Conservation (phyloP, 2,329 filamentous ascomycete genomes). For the Penicillium sp. region DNA sequence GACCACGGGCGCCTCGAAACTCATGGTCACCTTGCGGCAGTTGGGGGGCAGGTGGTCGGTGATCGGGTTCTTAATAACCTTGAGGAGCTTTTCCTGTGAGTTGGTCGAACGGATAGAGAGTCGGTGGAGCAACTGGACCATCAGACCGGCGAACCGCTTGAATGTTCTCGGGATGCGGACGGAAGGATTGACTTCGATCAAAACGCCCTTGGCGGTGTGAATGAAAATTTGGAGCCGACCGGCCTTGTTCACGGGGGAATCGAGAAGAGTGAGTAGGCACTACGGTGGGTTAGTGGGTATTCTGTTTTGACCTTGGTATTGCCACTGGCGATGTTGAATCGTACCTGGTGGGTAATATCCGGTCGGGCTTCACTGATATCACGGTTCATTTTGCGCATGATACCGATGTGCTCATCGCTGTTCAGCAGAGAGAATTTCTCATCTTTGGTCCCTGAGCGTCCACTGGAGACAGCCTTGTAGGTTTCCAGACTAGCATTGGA, state of each 20-base stretch:
- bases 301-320: not conserved
- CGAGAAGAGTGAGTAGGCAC: constrained; percentile 94
- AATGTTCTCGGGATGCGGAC: constrained; percentile 97
- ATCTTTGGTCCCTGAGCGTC: constrained; percentile 63
- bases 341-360: constrained; percentile 97
- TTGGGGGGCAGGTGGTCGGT: constrained; percentile 95
- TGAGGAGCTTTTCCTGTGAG: constrained; percentile 94
- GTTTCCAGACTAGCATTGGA: constrained; percentile 98
- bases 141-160: constrained; percentile 96
- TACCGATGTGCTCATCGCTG: constrained; percentile 97
- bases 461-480: constrained; percentile 82
- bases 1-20: constrained; percentile 85
- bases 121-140: constrained; percentile 96
- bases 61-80: constrained; percentile 97
- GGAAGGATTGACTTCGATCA: constrained; percentile 97
- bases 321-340: constrained; percentile 30
- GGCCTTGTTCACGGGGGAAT: constrained; percentile 98
- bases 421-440: constrained; percentile 98
- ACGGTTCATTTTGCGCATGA: constrained; percentile 99
- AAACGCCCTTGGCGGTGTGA: constrained; percentile 91
- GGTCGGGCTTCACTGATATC: constrained; percentile 97
- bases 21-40: constrained; percentile 95
- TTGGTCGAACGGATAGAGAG: constrained; percentile 95
- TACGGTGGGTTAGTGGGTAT: constrained; percentile 41
- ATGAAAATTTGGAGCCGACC: constrained; percentile 98